phyloP scores from a whole-genome alignment of 805 yeast genomes.

The Candida silvatica region DNA sequence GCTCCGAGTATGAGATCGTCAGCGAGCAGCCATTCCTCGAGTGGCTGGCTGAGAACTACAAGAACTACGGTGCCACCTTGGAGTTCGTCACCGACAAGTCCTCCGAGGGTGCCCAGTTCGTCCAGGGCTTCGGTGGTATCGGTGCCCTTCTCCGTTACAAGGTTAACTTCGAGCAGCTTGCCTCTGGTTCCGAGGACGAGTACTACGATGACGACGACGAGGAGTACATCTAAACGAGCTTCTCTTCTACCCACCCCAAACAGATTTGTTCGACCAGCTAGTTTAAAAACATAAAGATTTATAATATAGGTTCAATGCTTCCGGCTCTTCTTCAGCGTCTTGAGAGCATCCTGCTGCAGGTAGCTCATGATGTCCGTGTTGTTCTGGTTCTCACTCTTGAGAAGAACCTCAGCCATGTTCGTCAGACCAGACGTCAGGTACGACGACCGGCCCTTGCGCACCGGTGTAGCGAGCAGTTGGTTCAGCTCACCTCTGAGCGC shows the following conservation, averaged over 20 bases:
- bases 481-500: slow-evolving; percentile 43
- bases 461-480: slow-evolving; percentile 40
- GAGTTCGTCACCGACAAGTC: slow-evolving; percentile 97
- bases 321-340: slow-evolving; percentile 41
- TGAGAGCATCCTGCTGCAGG: slow-evolving; percentile 57
- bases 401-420: slow-evolving; percentile 70
- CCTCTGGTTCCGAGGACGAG: slow-evolving; percentile 81
- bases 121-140: slow-evolving; percentile 96
- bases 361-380: slow-evolving; percentile 68
- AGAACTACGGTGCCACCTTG: slow-evolving; percentile 86
- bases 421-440: slow-evolving; percentile 74
- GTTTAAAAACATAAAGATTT: slow-evolving; percentile 5
- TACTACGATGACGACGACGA: slow-evolving; percentile 37
- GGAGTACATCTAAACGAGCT: slow-evolving; percentile 9
- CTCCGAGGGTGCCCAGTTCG: slow-evolving; percentile 98
- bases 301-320: slow-evolving; percentile 2
- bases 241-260: too few relatives aligned
- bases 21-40: slow-evolving; percentile 83
- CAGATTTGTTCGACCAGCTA: too few relatives aligned
- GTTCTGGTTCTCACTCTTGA: slow-evolving; percentile 38
- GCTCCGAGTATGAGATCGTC: slow-evolving; percentile 84
- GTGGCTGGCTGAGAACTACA: slow-evolving; percentile 97
- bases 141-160: slow-evolving; percentile 96
- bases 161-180: slow-evolving; percentile 93
- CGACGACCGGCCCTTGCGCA: slow-evolving; percentile 57